Evolutionary conservation across 768 basidiomycete genomes (phyloP).

Genomic region (Trametes elegans): DNA sequence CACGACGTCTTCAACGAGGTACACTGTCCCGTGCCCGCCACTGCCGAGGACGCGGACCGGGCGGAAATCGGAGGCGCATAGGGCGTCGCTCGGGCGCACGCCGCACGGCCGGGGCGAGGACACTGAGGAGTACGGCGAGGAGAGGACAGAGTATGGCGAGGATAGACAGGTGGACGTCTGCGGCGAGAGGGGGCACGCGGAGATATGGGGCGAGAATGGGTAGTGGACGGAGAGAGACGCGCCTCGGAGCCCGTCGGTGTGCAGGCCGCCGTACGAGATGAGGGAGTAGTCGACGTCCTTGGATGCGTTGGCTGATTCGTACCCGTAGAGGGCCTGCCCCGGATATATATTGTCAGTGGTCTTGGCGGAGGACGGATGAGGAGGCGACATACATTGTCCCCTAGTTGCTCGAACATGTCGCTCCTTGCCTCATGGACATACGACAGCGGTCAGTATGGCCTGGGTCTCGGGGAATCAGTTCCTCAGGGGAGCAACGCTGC

Average conservation of each 20-base stretch:
- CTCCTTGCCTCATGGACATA: background rate
- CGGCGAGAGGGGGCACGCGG: constrained; percentile 1
- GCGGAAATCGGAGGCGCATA: constrained; percentile 20
- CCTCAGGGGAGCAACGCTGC: background rate
- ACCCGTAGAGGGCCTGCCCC: constrained; percentile 2
- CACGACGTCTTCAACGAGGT: constrained; percentile 24
- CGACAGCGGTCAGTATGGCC: background rate
- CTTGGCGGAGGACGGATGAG: background rate
- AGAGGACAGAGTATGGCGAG: constrained; percentile 4
- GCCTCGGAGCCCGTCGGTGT: background rate
- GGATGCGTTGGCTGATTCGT: constrained; percentile 1
- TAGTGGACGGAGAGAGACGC: background rate
- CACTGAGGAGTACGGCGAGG: constrained; percentile 4
- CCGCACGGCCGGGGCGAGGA: background rate
- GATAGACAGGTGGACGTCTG: background rate
- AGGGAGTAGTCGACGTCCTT: constrained; percentile 1
- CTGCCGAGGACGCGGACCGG: constrained; percentile 22
- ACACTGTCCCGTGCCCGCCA: constrained; percentile 25
- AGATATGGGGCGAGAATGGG: background rate
- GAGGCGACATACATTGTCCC: background rate
- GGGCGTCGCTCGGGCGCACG: background rate
- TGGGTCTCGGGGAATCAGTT: background rate
- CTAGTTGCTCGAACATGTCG: constrained; percentile 7
- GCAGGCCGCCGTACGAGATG: background rate
- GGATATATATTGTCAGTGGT: background rate